Base-by-base conservation (phyloP, 2,329 filamentous ascomycete genomes). In the Neofusicoccum laricinum region DNA sequence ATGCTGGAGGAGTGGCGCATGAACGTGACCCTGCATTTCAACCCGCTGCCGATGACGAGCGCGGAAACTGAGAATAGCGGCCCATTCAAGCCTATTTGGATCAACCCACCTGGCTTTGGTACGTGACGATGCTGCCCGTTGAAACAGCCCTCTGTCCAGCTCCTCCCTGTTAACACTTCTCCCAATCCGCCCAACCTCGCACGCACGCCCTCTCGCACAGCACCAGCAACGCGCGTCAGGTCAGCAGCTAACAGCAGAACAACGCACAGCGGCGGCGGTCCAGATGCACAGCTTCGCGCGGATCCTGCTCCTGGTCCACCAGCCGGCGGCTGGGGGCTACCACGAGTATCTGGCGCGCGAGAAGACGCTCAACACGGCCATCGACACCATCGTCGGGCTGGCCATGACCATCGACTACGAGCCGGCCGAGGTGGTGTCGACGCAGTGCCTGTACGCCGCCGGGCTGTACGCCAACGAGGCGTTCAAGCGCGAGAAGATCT, bases 251-350 rank as follows among this genome's bases (percentile, higher is more conserved):
- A 76, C 61, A 71, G 72, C 25, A 30, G 25, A 4, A 6, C 25
- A 30, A 34, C 25, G 69, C 1, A 67, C 73, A 64, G 77, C 77
- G 1, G 79, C 81, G 12, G 80, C 84, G 0, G 70, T 86, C 5
- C 84, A 86, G 67, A 78, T 81, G 14, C 81, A 84, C 67, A 79
- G 80, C 67, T 82, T 85, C 65, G 83, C 84, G 0, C 77, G 80
- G 10, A 83, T 86, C 48, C 73, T 87, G 0, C 77, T 86, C 1
- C 73, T 84, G 0, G 77, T 86, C 53, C 81, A 86, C 59, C 79
- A 83, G 51, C 84, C 84, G 1, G 81, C 80, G 0, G 74, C 77
- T 11, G 81, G 81, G 1, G 83, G 82, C 0, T 79, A 83, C 51
- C 75, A 81, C 15, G 82, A 82, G 11, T 84, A 82, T 66, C 67